These are phyloP conservation scores for Nepenthes mirabilis DNA, from an alignment of 148 eudicot species.

Conservation along the genomic window DNA sequence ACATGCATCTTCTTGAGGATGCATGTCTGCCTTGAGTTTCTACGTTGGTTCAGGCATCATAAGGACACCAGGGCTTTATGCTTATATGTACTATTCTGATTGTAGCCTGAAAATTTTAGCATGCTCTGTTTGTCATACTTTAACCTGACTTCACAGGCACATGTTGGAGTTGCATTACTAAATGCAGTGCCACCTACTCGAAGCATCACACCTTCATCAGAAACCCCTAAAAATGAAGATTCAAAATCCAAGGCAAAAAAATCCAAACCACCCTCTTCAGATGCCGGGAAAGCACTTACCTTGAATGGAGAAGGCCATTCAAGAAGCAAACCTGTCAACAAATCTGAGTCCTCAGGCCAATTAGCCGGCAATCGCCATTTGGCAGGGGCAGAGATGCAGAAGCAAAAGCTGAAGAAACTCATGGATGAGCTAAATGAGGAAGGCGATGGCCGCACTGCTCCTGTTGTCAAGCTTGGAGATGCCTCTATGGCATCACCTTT, in stretches of 20 bases:
- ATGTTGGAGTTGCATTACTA: conserved; percentile 82
- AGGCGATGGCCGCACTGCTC: conserved; percentile 74
- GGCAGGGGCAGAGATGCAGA: conserved; percentile 66
- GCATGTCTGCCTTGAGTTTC: too few relatives aligned
- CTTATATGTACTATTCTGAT: too few relatives aligned
- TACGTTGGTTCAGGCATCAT: too few relatives aligned
- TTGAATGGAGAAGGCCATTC: conserved; percentile 49
- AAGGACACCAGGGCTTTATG: too few relatives aligned
- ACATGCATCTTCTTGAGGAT: too few relatives aligned
- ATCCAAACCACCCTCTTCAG: conserved; percentile 27
- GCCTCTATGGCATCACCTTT: conserved; percentile 99
- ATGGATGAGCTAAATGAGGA: conserved; percentile 84
- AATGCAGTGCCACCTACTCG: conserved; percentile 61
- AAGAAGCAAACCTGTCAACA: conserved; percentile 23
- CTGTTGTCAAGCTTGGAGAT: conserved; percentile 83
- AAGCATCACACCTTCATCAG: conserved; percentile 27
- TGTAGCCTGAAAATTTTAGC: too few relatives aligned
- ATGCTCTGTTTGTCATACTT: too few relatives aligned
- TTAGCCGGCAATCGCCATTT: conserved; percentile 43
- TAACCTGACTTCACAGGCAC: conserved; percentile 33
- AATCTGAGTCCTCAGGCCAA: conserved; percentile 30
- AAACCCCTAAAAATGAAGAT: conserved; percentile 33
- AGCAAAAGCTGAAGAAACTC: conserved; percentile 68
- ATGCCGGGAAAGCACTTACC: conserved; percentile 22
- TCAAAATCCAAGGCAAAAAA: conserved; percentile 49